Conservation (phyloP, 1,284 basidiomycete species). For the Porogramme epimiltina region DNA sequence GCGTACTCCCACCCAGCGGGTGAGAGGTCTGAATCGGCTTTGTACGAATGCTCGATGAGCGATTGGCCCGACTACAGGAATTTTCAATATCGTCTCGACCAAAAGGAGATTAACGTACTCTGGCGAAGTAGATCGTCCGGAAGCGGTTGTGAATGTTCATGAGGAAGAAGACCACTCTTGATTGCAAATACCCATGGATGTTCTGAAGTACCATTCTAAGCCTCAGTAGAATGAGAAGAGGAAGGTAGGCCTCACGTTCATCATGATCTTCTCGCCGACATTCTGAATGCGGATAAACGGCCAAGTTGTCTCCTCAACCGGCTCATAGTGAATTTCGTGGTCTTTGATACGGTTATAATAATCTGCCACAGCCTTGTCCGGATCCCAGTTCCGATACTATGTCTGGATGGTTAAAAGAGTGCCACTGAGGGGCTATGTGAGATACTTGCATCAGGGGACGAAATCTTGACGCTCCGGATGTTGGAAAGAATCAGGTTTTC, state of each 20-base stretch:
- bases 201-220: constrained; percentile 65
- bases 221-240: not conserved
- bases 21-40: constrained; percentile 96
- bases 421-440: constrained; percentile 3
- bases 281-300: constrained; percentile 97
- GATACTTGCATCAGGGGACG: constrained; percentile 88
- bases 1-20: constrained; percentile 96
- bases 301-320: constrained; percentile 83
- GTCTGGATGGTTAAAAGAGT: constrained; percentile 1
- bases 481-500: constrained; percentile 93
- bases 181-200: constrained; percentile 86
- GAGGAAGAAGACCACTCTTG: constrained; percentile 92
- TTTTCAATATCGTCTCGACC: not conserved
- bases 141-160: constrained; percentile 98
- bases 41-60: constrained; percentile 97
- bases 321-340: constrained; percentile 89
- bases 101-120: constrained; percentile 51
- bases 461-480: constrained; percentile 96
- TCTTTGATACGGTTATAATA: constrained; percentile 90
- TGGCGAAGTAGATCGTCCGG: constrained; percentile 90
- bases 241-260: constrained; percentile 62
- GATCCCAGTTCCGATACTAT: constrained; percentile 92
- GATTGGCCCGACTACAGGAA: constrained; percentile 82
- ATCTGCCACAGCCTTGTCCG: constrained; percentile 88
- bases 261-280: constrained; percentile 91